Base-by-base conservation (phyloP, 2,329 filamentous ascomycete species). In the Clarireedia paspali region DNA sequence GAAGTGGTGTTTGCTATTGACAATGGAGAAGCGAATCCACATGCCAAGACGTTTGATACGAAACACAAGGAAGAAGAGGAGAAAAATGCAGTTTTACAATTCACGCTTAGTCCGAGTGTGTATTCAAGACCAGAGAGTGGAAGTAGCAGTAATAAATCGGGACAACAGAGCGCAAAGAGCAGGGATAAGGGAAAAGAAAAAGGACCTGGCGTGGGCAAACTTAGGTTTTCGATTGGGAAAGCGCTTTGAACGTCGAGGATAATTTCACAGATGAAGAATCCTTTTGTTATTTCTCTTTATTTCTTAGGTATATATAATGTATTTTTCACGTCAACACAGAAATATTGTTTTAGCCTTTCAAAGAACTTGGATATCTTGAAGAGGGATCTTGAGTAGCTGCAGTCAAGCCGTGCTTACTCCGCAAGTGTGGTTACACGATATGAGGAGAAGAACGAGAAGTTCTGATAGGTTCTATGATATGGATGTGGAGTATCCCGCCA, bases 61-160 rank as follows among this genome's bases (percentile, higher is more conserved):
- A 30, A 30, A 30, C 6, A 30, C 7, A 30, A 30, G 9, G 27
- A 10, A 30, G 27, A 10, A 23, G 14, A 20, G 15, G 39, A 49
- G 27, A 24, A 24, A 5, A 42, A 42, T 26, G 39, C 9, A 15
- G 34, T 40, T n/a, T 17, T 23, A 9, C 39, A 46, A n/a, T 9
- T 50, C 2, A 55, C 42, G 5, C 52, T 55, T 6, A 55, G 52
- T 15, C 38, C 52, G 6, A 55, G 45, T 36, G 52, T 55, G 15
- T 55, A 55, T 36, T 24, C 27, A 20, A 27, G 52, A 12, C 20
- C 42, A 7, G 38, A 36, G 15, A 23, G n/a, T 30, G 17, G 23
- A 9, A 49, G 7, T 5, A 6, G n/a, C 7, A 20, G 15, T 40
- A 20, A 7, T 40, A 40, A 10, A 20, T 40, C 39, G 39, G 39